Evolutionary conservation across 2,329 filamentous ascomycete genomes (phyloP), one percentile per base, ranked within the genome.

Genomic region (Colletotrichum shisoi): DNA sequence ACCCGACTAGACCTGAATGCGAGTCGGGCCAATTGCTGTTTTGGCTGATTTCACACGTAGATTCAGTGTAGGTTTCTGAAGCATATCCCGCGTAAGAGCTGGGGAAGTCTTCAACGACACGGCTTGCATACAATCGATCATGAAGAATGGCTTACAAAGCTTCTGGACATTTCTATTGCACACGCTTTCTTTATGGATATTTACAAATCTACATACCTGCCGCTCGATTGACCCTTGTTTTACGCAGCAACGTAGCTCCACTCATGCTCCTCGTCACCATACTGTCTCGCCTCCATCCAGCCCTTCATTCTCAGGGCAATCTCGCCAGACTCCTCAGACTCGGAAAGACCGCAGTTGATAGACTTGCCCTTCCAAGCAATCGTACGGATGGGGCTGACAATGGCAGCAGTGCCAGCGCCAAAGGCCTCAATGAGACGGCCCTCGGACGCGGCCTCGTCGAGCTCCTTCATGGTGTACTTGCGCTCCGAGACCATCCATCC

Each of bases 261-360:
- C 71, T 89, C 85, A 78, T 97, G 93, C 77, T 92, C 87, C 79
- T 94, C 91, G 71, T 97, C 94, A 70, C 95, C 95, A 77, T 98
- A 97, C 82, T 98, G 94, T 72, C 96, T 94, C 34, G 83, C 90
- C 82, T 96, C 94, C 70, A 99, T 97, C 95, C 95, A 99, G 74
- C 90, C 87, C 87, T 97, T 96, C 90, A 99, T 94, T 79, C 87
- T 87, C 73, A 88, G 81, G 11, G 95, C 91, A 74, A 98, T 84
- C 75, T 94, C 90, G 49, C 95, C 95, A 12, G 93, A 93, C 82
- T 99, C 94, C 79, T 96, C 87, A 54, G 87, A 83, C 72, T 91
- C 88, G 76, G 86, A 87, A 71, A 99, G 81, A 3, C 94, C 94
- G 77, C 95, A 97, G 74, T 92, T 85, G 34, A 99, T 89, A 70